Percentiles rank a stretch among this genome's conserved stretches.
Conservation (phyloP, 2,329 filamentous ascomycete species). For the Venturia nashicola region DNA sequence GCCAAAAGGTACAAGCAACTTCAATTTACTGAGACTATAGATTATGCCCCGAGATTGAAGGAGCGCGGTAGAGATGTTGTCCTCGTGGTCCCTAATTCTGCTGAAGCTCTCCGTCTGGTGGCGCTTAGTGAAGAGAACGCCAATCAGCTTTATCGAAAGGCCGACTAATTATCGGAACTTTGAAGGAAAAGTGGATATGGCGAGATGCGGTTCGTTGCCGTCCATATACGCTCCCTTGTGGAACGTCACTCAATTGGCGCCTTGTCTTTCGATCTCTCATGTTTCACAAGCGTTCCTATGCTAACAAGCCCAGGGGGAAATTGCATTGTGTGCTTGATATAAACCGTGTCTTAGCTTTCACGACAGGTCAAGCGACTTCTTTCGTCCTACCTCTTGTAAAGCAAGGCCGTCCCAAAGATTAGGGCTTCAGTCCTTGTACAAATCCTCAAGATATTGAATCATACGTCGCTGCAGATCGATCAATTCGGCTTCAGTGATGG, state of each 20-base stretch:
- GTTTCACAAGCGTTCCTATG: background rate
- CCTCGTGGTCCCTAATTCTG: background rate
- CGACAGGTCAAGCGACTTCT: background rate
- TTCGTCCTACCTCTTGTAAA: background rate
- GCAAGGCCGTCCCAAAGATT: background rate
- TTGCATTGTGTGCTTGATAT: background rate
- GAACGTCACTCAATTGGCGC: background rate
- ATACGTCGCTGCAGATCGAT: conserved; percentile 23
- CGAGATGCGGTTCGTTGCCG: background rate
- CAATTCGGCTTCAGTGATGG: conserved; percentile 20
- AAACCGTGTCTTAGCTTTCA: background rate
- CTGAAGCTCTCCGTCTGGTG: background rate
- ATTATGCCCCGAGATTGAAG: background rate
- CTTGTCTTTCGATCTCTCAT: background rate
- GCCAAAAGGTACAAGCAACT: background rate
- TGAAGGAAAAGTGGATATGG: background rate
- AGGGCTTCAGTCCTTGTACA: conserved; percentile 13
- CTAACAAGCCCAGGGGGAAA: background rate
- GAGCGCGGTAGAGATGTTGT: background rate
- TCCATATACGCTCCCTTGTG: background rate
- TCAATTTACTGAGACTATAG: background rate
- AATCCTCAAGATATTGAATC: conserved; percentile 20
- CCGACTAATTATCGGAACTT: background rate
- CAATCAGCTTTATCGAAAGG: background rate
- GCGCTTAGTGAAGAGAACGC: background rate